Conservation (phyloP, 768 basidiomycete species). For the Russula olivacea region DNA sequence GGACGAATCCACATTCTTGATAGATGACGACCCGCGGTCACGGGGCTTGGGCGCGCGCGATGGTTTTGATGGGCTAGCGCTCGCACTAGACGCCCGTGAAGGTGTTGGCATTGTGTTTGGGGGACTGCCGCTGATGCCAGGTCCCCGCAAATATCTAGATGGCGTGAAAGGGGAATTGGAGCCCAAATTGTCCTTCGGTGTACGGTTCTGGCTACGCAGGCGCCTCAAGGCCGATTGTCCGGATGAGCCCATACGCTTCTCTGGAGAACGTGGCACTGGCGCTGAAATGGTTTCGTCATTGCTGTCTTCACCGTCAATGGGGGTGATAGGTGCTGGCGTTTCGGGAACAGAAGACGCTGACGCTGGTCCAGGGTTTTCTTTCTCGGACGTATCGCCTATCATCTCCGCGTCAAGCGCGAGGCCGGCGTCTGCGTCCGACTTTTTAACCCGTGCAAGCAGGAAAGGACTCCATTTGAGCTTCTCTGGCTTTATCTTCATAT, state of each 20-base stretch:
- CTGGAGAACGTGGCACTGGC: slow-evolving; percentile 13
- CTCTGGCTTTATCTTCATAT: slow-evolving; percentile 70
- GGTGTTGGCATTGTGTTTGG: slow-evolving; percentile 14
- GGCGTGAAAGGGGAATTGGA: slow-evolving; percentile 15
- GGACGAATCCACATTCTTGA: slow-evolving; percentile 17
- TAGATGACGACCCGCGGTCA: neutral
- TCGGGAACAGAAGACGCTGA: slow-evolving; percentile 21
- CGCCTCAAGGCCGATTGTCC: slow-evolving; percentile 13
- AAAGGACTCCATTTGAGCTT: slow-evolving; percentile 95
- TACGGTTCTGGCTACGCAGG: slow-evolving; percentile 20
- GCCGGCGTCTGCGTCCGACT: slow-evolving; percentile 26
- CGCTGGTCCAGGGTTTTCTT: slow-evolving; percentile 15
- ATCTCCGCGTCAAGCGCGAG: slow-evolving; percentile 14
- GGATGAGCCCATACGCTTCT: slow-evolving; percentile 21
- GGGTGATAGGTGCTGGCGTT: slow-evolving; percentile 21
- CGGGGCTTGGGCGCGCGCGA: slow-evolving; percentile 2
- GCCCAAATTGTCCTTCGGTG: neutral
- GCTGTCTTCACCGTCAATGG: slow-evolving; percentile 13
- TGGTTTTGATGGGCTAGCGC: slow-evolving; percentile 9
- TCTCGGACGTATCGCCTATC: slow-evolving; percentile 15
- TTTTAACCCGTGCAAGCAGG: slow-evolving; percentile 49
- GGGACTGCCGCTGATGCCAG: slow-evolving; percentile 20
- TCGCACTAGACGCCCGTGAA: slow-evolving; percentile 13
- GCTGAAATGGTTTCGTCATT: slow-evolving; percentile 12
- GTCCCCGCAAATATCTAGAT: slow-evolving; percentile 19